Evolutionary conservation across 164 flowering plant species (phyloP), one percentile per base, ranked within the genome.

Genomic region (Vitis rotundifolia): DNA sequence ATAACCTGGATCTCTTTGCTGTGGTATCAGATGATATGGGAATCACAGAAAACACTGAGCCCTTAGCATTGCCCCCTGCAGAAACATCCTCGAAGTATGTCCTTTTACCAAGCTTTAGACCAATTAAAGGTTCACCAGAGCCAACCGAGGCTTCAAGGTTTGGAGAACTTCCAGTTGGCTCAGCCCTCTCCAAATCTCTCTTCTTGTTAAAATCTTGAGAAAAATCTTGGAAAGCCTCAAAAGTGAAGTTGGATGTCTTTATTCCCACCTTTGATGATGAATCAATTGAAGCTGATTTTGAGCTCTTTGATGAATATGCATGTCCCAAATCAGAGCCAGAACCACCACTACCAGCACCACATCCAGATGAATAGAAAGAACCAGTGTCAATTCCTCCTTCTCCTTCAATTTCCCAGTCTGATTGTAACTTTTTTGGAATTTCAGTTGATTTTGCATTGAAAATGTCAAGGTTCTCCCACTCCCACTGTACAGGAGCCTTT

Each of bases 101-200:
- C 48, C 92, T 49, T 71, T 92, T 90, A 49, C 97, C 97, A 44
- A 93, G 95, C 84, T 88, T 88, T 62, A 93, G 76, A 70, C 91
- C 84, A 44, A 90, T 86, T 73, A 87, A 22, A 51, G 89, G 84
- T 69, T 93, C 98, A 60, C 75, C 82, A 56, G 89, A 85, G 68
- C 82, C 83, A 60, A 75, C 78, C 2, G 95, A 83, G 74, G 77
- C 74, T 66, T 81, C 88, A 59, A 79, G 66, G 14, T 79, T 73
- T 19, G 85, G 79, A 63, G 89, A 87, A 66, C 74, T 72, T 61
- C 72, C 72, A 48, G 79, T 61, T 44, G 69, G 70, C 60, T 85
- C 83, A 11, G 64, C 65, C 66, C 70, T 78, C 9, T 61, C 76
- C 48, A 59, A 62, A 49, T 79, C 88, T 66, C 72, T 73, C 53